Evolutionary conservation across 768 basidiomycete species (phyloP).

Genomic region (Lenzites betulinus): DNA sequence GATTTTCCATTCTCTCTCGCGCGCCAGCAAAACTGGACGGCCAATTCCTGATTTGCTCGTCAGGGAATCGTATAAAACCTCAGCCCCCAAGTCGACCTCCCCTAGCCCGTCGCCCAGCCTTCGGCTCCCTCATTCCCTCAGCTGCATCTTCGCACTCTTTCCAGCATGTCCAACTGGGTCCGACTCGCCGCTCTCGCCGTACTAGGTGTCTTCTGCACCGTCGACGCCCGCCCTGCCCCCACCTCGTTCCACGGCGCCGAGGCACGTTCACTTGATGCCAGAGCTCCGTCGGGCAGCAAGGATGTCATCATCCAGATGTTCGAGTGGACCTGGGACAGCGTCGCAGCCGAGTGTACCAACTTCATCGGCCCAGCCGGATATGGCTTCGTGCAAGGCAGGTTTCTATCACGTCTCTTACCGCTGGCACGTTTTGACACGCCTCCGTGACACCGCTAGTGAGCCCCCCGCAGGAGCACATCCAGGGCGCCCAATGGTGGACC

Average conservation of each 20-base stretch:
- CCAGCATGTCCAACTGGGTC: not conserved
- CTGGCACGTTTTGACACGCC: not conserved
- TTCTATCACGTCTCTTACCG: not conserved
- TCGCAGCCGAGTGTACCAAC: constrained; percentile 63
- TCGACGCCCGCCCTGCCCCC: not conserved
- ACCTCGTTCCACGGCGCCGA: not conserved
- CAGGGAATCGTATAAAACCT: not conserved
- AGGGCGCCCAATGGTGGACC: constrained; percentile 70
- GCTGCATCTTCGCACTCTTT: not conserved
- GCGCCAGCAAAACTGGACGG: not conserved
- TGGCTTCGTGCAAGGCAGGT: constrained; percentile 65
- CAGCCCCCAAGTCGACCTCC: not conserved
- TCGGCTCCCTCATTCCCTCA: not conserved
- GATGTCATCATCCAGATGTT: constrained; percentile 72
- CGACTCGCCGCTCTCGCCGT: not conserved
- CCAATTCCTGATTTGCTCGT: not conserved
- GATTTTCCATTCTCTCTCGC: not conserved
- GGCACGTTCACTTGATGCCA: not conserved
- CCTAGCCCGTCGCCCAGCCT: not conserved
- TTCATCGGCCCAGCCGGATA: constrained; percentile 72
- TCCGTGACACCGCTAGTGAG: constrained; percentile 34
- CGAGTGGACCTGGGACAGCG: constrained; percentile 56
- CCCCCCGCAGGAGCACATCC: constrained; percentile 59
- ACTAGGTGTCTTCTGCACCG: not conserved
- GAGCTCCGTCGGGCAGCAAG: constrained; percentile 18